A percentile compares a stretch with the other conserved stretches of the same genome.
Conservation (phyloP, 768 basidiomycete species). For the Leucosporidium scottii region DNA sequence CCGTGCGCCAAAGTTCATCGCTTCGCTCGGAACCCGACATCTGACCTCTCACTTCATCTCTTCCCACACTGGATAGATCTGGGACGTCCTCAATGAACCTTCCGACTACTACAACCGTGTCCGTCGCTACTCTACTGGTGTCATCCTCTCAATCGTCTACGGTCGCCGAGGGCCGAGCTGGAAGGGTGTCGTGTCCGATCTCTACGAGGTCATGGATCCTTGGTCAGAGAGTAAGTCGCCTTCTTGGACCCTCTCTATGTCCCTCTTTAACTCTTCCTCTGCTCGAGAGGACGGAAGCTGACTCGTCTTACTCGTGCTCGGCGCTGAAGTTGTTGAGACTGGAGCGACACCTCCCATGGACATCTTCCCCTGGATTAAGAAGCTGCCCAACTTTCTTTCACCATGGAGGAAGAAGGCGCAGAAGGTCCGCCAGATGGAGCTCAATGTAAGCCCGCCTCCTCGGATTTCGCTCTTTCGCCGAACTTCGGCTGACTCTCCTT, state of each 20-base stretch:
- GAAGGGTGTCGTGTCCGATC: constrained; percentile 3
- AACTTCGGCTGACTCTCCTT: neutral
- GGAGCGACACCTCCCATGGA: constrained; percentile 17
- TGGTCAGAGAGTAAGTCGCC: neutral
- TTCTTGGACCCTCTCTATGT: neutral
- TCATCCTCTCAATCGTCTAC: constrained; percentile 14
- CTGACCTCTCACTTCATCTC: too few species aligned
- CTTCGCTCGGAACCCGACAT: too few species aligned
- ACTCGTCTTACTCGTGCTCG: too few species aligned
- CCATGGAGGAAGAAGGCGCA: constrained; percentile 21
- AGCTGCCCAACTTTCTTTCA: constrained; percentile 21
- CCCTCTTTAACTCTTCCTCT: too few species aligned
- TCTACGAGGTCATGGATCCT: constrained; percentile 17
- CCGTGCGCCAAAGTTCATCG: too few species aligned
- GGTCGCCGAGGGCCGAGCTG: constrained; percentile 4
- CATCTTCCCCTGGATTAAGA: constrained; percentile 24
- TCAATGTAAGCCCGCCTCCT: constrained; percentile 12
- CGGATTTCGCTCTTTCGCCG: neutral
- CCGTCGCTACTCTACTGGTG: neutral
- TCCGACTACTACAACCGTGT: constrained; percentile 1
- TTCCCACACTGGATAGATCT: neutral
- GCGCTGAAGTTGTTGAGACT: constrained; percentile 10
- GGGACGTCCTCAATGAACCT: neutral
- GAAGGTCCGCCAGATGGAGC: constrained; percentile 15
- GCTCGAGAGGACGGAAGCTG: too few species aligned